Conservation (phyloP, 495 filamentous ascomycete species). For the Tuber calosporum region DNA sequence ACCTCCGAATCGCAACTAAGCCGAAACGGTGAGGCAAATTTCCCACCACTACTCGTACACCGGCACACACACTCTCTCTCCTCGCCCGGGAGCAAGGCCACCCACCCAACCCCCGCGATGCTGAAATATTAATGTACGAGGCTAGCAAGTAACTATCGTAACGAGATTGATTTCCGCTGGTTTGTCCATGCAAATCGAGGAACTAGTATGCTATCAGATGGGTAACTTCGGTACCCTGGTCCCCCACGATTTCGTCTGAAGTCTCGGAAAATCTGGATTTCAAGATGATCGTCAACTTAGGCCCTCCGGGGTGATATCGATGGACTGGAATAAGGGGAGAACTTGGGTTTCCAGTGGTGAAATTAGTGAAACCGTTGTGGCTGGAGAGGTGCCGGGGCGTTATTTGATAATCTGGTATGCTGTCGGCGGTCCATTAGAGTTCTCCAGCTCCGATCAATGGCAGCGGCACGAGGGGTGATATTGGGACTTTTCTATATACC, state of each 20-base stretch:
- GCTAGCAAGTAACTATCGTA: too few species aligned
- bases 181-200: too few species aligned
- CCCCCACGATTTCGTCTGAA: background rate
- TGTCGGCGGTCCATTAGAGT: background rate
- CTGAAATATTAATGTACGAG: too few species aligned
- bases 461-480: background rate
- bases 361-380: background rate
- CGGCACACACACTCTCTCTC: too few species aligned
- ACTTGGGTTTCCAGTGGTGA: background rate
- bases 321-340: background rate
- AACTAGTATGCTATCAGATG: background rate
- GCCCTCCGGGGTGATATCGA: background rate
- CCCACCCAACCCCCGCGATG: too few species aligned
- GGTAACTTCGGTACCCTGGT: background rate
- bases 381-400: background rate
- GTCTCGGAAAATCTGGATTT: background rate
- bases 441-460: background rate
- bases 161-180: too few species aligned
- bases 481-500: background rate
- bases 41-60: too few species aligned
- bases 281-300: background rate
- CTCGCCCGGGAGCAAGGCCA: too few species aligned
- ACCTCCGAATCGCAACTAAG: too few species aligned
- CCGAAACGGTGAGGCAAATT: too few species aligned
- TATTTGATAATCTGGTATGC: background rate